phyloP scores from a whole-genome alignment of 169 alveolate species.

The Eimeria necatrix region DNA sequence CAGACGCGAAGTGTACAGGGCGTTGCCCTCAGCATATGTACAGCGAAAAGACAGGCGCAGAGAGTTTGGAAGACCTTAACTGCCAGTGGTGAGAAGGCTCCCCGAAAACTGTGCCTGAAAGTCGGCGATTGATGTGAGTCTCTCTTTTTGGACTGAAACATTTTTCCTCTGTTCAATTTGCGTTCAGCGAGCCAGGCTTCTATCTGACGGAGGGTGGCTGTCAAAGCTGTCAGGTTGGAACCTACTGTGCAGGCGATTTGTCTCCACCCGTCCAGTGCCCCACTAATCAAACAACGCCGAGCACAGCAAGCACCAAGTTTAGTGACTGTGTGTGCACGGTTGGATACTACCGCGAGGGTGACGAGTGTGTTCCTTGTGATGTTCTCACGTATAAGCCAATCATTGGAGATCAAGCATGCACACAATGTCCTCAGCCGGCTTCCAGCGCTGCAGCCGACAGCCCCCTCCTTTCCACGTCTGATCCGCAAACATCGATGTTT shows the following conservation, averaged over 20 bases:
- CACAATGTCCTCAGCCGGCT: conserved; percentile 80
- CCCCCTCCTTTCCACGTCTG: conserved; percentile 64
- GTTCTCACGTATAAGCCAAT: conserved; percentile 68
- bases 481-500: conserved; percentile 62
- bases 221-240: conserved; percentile 74
- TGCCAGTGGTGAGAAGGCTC: conserved; percentile 76
- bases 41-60: conserved; percentile 76
- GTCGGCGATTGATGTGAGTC: too few species aligned
- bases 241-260: conserved; percentile 66
- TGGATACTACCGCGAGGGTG: conserved; percentile 71
- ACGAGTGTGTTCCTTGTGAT: conserved; percentile 71
- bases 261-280: conserved; percentile 77
- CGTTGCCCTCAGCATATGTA: conserved; percentile 79
- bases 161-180: too few species aligned
- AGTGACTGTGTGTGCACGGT: conserved; percentile 74
- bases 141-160: too few species aligned
- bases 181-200: conserved; percentile 77
- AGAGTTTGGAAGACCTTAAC: conserved; percentile 65
- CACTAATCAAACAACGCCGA: conserved; percentile 45
- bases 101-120: too few species aligned
- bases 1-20: conserved; percentile 81
- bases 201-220: conserved; percentile 64
- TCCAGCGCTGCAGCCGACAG: conserved; percentile 15
- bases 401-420: conserved; percentile 76
- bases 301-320: conserved; percentile 33